Evolutionary conservation across 805 yeast species (phyloP).

Genomic region (Kluyveromyces starmeri): DNA sequence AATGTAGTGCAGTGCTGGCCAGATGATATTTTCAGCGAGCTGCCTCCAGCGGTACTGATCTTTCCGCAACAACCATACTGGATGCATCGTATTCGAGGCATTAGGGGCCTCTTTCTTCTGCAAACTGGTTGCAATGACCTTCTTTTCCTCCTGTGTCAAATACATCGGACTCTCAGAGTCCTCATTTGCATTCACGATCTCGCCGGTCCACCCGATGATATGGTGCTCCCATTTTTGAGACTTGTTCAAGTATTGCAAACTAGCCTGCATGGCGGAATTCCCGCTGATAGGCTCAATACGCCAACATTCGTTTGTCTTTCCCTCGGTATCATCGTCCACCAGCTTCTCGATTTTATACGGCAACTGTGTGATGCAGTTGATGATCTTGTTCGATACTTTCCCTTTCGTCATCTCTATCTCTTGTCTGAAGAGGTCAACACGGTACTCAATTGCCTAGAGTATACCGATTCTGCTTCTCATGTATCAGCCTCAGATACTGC

Average conservation of each 20-base stretch:
- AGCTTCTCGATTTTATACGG: conserved; percentile 28
- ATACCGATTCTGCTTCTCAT: too few relatives aligned
- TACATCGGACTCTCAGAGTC: conserved; percentile 47
- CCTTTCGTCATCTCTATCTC: too few relatives aligned
- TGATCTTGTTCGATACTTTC: conserved; percentile 18
- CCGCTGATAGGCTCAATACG: conserved; percentile 63
- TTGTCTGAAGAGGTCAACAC: too few relatives aligned
- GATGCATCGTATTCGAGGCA: conserved; percentile 52
- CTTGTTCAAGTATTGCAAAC: conserved; percentile 51
- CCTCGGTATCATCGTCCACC: conserved; percentile 17
- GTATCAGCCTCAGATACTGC: too few relatives aligned
- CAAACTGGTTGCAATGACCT: conserved; percentile 20
- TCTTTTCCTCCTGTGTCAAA: conserved; percentile 47
- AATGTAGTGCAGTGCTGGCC: conserved; percentile 95
- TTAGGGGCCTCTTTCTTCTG: conserved; percentile 38
- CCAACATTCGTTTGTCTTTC: conserved; percentile 31
- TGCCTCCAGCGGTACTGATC: conserved; percentile 79
- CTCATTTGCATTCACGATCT: conserved; percentile 35
- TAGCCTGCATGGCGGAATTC: conserved; percentile 74
- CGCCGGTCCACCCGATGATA: conserved; percentile 94
- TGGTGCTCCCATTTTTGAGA: conserved; percentile 81
- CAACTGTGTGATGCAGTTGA: conserved; percentile 30
- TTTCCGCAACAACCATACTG: conserved; percentile 78
- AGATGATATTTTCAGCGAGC: conserved; percentile 81
- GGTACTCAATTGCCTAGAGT: too few relatives aligned